Conservation (phyloP, 2,329 filamentous ascomycete species). For the Sporothrix mexicana region DNA sequence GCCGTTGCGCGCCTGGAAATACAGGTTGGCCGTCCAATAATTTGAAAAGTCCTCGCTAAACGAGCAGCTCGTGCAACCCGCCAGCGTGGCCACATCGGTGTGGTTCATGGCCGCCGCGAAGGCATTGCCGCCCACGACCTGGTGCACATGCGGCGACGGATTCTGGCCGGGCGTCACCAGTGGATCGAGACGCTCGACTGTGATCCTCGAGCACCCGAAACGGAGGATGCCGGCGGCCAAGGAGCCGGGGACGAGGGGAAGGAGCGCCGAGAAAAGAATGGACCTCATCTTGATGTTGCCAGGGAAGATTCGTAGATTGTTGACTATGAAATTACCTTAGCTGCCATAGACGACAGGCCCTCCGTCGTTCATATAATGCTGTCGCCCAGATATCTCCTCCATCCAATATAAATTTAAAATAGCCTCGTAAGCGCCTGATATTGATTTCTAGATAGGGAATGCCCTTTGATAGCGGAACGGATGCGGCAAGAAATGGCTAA, state of each 20-base stretch:
- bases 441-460: background rate
- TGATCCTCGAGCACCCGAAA: background rate
- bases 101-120: conserved; percentile 53
- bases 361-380: too few relatives aligned
- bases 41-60: conserved; percentile 48
- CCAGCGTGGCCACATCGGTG: conserved; percentile 39
- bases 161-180: conserved; percentile 13
- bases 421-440: background rate
- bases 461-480: background rate
- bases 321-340: too few relatives aligned
- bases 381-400: too few relatives aligned
- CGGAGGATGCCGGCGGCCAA: background rate
- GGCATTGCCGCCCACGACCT: conserved; percentile 44
- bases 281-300: background rate
- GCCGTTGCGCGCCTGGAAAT: conserved; percentile 50
- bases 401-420: background rate
- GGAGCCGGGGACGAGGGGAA: background rate
- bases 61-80: conserved; percentile 52
- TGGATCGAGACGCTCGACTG: conserved; percentile 9
- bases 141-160: conserved; percentile 23
- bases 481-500: background rate
- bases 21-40: conserved; percentile 48
- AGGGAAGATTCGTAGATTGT: too few relatives aligned
- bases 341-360: too few relatives aligned
- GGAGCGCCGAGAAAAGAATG: background rate